Evolutionary conservation across 495 filamentous ascomycete species (phyloP).

Genomic region (Sordaria brevicollis): DNA sequence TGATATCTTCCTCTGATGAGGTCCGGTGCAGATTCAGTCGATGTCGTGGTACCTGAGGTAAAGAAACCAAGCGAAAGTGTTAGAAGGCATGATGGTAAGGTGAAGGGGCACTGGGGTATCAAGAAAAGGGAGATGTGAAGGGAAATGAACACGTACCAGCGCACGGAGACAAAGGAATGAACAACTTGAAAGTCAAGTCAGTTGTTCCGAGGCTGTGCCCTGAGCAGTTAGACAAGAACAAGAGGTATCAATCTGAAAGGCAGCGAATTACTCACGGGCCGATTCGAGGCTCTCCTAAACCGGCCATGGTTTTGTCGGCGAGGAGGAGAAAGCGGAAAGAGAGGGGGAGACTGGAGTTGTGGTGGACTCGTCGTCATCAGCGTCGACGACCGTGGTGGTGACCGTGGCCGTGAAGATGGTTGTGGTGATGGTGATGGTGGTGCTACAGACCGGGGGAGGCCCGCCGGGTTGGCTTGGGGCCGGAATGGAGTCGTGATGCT

Average conservation of each 20-base stretch:
- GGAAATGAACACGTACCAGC: not conserved
- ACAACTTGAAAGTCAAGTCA: not conserved
- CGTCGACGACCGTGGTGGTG: not conserved
- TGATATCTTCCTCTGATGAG: no score
- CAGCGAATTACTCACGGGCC: not conserved
- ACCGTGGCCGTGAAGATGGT: not conserved
- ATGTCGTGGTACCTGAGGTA: no score
- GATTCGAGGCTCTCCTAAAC: not conserved
- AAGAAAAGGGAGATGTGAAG: not conserved
- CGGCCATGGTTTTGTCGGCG: no score
- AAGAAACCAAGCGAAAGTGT: not conserved
- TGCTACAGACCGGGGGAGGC: not conserved
- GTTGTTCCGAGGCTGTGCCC: not conserved
- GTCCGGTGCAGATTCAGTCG: no score
- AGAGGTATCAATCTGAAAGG: not conserved
- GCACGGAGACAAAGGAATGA: not conserved
- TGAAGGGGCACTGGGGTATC: not conserved
- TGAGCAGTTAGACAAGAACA: not conserved
- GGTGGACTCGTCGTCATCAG: not conserved
- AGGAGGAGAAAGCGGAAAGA: no score
- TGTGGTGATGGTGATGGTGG: not conserved
- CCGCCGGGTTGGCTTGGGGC: not conserved
- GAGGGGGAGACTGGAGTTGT: no score
- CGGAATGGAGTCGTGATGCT: not conserved
- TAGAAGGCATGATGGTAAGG: not conserved